These are phyloP conservation scores for Phoma sp. DNA, from an alignment of 2,329 filamentous ascomycete genomes.

Conservation along the genomic window DNA sequence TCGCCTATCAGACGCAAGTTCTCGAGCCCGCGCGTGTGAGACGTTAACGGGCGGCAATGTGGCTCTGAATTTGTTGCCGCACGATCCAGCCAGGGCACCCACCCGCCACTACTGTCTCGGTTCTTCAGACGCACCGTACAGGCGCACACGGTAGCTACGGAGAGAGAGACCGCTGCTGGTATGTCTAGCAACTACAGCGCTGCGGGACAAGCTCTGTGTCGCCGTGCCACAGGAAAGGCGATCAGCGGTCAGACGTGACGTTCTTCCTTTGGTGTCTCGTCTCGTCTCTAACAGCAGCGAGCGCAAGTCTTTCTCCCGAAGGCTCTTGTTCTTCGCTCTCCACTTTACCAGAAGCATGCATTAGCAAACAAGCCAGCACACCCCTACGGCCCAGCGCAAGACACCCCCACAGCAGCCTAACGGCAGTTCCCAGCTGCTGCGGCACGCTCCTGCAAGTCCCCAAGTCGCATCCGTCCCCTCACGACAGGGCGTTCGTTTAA, in stretches of 20 bases:
- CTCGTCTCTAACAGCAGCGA: slow-evolving; percentile 22
- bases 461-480: slow-evolving; percentile 32
- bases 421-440: slow-evolving; percentile 46
- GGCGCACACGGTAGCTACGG: neutral
- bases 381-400: slow-evolving; percentile 32
- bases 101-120: slow-evolving; percentile 27
- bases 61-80: slow-evolving; percentile 29
- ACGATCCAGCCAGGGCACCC: slow-evolving; percentile 28
- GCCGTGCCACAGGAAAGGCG: slow-evolving; percentile 9
- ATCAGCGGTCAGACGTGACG: slow-evolving; percentile 24
- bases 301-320: slow-evolving; percentile 22
- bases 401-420: slow-evolving; percentile 41
- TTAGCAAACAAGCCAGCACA: slow-evolving; percentile 16
- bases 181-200: slow-evolving; percentile 20
- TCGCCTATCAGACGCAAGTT: slow-evolving; percentile 32
- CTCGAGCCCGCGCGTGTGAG: slow-evolving; percentile 27
- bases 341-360: slow-evolving; percentile 21
- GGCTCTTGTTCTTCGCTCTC: slow-evolving; percentile 20
- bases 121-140: slow-evolving; percentile 1
- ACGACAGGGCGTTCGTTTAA: slow-evolving; percentile 25
- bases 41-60: slow-evolving; percentile 34
- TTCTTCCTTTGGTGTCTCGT: slow-evolving; percentile 13
- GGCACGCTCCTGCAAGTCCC: slow-evolving; percentile 40
- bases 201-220: slow-evolving; percentile 26
- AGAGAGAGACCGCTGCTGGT: slow-evolving; percentile 15